Evolutionary conservation across 1,139 yeast genomes (phyloP).

Genomic region (Geotrichum cucujoidarum): DNA sequence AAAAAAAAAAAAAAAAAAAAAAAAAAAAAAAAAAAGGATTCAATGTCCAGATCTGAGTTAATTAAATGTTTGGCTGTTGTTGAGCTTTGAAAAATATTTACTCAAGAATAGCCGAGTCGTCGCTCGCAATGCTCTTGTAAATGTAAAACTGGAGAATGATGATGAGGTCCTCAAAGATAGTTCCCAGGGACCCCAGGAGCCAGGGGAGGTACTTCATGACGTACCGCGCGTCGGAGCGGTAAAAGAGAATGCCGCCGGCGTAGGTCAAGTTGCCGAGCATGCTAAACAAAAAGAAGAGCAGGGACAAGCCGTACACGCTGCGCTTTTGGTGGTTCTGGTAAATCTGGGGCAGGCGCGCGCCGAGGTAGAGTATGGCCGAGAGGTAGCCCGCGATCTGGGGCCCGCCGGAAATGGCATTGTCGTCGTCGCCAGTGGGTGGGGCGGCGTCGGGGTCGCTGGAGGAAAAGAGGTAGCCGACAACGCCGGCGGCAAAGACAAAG

Average conservation of each 20-base stretch:
- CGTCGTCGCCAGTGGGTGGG: conserved; percentile 25
- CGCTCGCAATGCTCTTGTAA: conserved; percentile 39
- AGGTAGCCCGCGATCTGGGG: conserved; percentile 70
- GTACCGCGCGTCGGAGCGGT: conserved; percentile 57
- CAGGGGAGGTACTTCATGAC: conserved; percentile 61
- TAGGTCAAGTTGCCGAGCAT: conserved; percentile 73
- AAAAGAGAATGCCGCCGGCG: conserved; percentile 67
- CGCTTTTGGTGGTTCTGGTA: conserved; percentile 62
- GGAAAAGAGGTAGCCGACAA: conserved; percentile 55
- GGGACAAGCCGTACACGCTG: conserved; percentile 69
- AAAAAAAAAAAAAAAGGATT: background rate
- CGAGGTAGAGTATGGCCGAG: conserved; percentile 64
- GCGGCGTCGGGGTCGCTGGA: conserved; percentile 20
- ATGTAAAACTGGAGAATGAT: conserved; percentile 63
- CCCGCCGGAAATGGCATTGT: conserved; percentile 42
- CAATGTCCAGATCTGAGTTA: background rate
- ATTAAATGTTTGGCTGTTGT: background rate
- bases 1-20: background rate
- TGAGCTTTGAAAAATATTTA: too few species aligned
- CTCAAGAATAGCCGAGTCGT: conserved; percentile 16
- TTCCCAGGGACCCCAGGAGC: conserved; percentile 71
- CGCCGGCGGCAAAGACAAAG: conserved; percentile 66
- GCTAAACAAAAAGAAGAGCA: conserved; percentile 69
- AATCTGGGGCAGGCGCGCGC: conserved; percentile 78
- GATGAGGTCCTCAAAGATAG: conserved; percentile 60